Conservation (phyloP, 2,329 filamentous ascomycete species). For the Epichloe aotearoae region DNA sequence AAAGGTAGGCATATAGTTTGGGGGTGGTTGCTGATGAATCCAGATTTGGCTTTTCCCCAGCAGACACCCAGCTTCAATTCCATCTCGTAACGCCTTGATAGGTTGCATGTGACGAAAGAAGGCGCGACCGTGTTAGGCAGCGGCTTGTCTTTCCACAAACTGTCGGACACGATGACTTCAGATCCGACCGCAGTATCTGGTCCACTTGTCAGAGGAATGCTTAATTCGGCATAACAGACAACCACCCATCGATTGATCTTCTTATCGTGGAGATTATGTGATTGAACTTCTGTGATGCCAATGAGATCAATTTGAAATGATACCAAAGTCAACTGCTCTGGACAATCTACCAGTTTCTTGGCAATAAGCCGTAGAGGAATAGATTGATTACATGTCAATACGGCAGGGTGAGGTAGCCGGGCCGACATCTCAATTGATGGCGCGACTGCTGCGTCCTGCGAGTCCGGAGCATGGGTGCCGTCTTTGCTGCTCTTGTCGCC, state of each 20-base stretch:
- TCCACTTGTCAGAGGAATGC: constrained; percentile 50
- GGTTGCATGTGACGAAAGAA: constrained; percentile 79
- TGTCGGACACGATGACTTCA: constrained; percentile 56
- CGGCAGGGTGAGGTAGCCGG: constrained; percentile 71
- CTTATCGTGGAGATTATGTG: constrained; percentile 57
- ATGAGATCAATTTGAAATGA: constrained; percentile 73
- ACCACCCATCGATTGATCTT: constrained; percentile 69
- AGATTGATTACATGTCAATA: constrained; percentile 80
- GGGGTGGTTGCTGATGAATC: constrained; percentile 11
- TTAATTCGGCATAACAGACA: constrained; percentile 56
- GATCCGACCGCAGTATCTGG: constrained; percentile 43
- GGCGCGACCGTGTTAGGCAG: constrained; percentile 81
- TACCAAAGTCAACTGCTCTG: constrained; percentile 60
- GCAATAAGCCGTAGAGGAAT: constrained; percentile 69
- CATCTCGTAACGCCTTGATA: constrained; percentile 68
- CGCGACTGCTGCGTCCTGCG: constrained; percentile 19
- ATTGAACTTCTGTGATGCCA: constrained; percentile 65
- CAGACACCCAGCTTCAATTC: constrained; percentile 69
- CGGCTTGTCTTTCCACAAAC: constrained; percentile 56
- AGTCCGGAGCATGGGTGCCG: constrained; percentile 13
- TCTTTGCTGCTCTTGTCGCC: constrained; percentile 11
- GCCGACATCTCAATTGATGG: constrained; percentile 67
- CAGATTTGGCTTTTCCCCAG: constrained; percentile 47
- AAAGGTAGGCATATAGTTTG: constrained; percentile 70
- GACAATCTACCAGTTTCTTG: constrained; percentile 57